Base-by-base conservation (phyloP, 805 yeast genomes). In the Cyberlindnera petersonii region DNA sequence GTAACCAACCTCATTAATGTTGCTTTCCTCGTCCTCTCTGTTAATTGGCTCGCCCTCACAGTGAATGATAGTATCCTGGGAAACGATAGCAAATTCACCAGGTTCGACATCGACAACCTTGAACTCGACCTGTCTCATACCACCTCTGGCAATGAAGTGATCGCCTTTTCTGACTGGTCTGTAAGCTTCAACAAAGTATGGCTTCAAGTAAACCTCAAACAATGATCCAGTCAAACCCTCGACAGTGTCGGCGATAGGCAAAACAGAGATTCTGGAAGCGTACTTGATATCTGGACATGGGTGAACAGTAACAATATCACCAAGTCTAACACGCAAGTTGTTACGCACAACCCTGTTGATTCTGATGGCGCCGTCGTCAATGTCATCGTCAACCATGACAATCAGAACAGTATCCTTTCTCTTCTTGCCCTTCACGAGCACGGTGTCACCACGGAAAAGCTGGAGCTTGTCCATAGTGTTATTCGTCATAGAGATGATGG, bases 41-140 rank as follows among this genome's bases (percentile, higher is more conserved):
- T 86, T 86, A 66, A 93, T 91, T 59, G 98, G 97, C 57, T 93
- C 98, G 61, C 98, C 98, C 65, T 93, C 98, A 60, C 96, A 89
- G 69, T 93, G 98, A 59, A 93, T 93, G 52, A 93, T 79, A 26
- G 98, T 93, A 60, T 93, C 98, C 69, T 93, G 98, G 15, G 98
- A 95, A 33, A 93, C 98, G 59, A 93, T 94, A 44, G 96, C 98
- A 57, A 81, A 85, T 54, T 93, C 98, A 56, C 86, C 88, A 7
- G 98, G 98, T 61, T 93, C 98, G 43, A 93, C 95, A 49, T 93
- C 98, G 33, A 91, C 97, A 33, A 93, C 96, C 66, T 93, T 94
- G 71, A 93, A 93, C 65, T 93, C 98, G 31, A 93, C 98, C 63
- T 91, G 98, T 68, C 98, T 82, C 98, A 93, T 93, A 62, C 97